Evolutionary conservation across 2,329 filamentous ascomycete species (phyloP).

Genomic region (Passalora sequoiae): DNA sequence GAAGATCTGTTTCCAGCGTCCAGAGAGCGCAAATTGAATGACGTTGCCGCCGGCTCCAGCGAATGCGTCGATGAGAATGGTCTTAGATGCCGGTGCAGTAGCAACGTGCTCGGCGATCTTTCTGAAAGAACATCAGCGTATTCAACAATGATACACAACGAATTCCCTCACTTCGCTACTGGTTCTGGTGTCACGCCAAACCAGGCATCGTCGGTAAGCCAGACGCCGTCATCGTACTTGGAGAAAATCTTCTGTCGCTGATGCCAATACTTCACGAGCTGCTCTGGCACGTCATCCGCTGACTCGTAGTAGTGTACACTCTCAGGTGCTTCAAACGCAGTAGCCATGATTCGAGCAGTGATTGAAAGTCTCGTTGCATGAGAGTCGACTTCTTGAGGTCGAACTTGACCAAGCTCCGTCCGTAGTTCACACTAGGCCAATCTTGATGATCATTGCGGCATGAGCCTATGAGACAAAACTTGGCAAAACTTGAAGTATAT

Average conservation of each 20-base stretch:
- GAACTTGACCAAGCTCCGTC: too few species aligned
- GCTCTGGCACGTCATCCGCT: slow-evolving; percentile 67
- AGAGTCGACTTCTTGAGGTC: too few species aligned
- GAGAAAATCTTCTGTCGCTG: slow-evolving; percentile 86
- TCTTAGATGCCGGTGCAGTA: slow-evolving; percentile 51
- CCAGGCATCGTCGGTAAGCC: slow-evolving; percentile 91
- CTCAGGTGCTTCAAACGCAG: slow-evolving; percentile 51
- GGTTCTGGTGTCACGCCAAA: slow-evolving; percentile 95
- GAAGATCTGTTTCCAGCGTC: slow-evolving; percentile 75
- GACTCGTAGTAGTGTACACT: slow-evolving; percentile 70
- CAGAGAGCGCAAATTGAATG: slow-evolving; percentile 84
- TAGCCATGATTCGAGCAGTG: too few species aligned
- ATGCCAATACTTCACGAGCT: slow-evolving; percentile 88
- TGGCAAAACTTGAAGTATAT: too few species aligned
- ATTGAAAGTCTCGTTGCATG: too few species aligned
- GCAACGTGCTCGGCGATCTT: slow-evolving; percentile 71
- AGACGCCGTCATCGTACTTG: slow-evolving; percentile 78
- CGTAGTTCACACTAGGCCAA: too few species aligned
- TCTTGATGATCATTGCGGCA: too few species aligned
- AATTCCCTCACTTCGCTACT: slow-evolving; percentile 61
- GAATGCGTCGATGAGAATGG: slow-evolving; percentile 78
- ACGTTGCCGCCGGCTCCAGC: slow-evolving; percentile 88
- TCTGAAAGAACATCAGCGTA: slow-evolving; percentile 40
- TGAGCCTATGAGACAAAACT: too few species aligned
- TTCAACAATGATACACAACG: too few species aligned